Conservation (phyloP, 2,329 filamentous ascomycete species). For the Calonectria fujianensis region DNA sequence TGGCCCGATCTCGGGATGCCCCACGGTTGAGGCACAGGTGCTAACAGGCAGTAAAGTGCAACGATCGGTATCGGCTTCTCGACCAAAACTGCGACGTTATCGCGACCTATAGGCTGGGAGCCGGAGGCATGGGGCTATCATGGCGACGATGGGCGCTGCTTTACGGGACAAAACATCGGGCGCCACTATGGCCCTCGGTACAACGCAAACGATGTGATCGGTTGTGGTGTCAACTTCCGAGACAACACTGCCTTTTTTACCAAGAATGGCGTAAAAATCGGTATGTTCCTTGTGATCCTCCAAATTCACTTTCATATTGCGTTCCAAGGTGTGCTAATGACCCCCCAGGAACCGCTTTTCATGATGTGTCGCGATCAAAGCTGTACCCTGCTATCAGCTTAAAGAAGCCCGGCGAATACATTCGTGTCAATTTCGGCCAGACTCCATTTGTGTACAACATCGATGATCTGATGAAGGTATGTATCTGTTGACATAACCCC, state of each 20-base stretch:
- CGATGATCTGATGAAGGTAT: slow-evolving; percentile 86
- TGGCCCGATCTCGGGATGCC: background rate
- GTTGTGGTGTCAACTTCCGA: slow-evolving; percentile 80
- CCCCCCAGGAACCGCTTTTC: slow-evolving; percentile 79
- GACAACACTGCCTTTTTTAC: slow-evolving; percentile 81
- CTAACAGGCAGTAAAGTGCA: slow-evolving; percentile 63
- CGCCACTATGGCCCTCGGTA: slow-evolving; percentile 75
- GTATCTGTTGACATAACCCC: slow-evolving; percentile 49
- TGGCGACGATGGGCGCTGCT: slow-evolving; percentile 79
- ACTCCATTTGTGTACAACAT: slow-evolving; percentile 93
- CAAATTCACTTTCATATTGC: background rate
- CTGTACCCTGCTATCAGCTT: slow-evolving; percentile 82
- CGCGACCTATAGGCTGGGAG: slow-evolving; percentile 80
- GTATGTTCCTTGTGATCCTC: slow-evolving; percentile 60
- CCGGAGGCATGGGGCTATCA: slow-evolving; percentile 82
- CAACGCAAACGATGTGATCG: slow-evolving; percentile 74
- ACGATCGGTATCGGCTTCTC: slow-evolving; percentile 79
- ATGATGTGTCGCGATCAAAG: slow-evolving; percentile 76
- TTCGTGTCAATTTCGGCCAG: slow-evolving; percentile 81
- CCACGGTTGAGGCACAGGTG: background rate
- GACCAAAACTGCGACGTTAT: slow-evolving; percentile 70
- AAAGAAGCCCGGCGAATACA: slow-evolving; percentile 77
- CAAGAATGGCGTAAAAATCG: slow-evolving; percentile 76
- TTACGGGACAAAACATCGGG: slow-evolving; percentile 73
- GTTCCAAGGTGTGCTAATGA: slow-evolving; percentile 49